phyloP scores from a whole-genome alignment of 2,329 filamentous ascomycete genomes.

The Aspergillus sclerotialis region DNA sequence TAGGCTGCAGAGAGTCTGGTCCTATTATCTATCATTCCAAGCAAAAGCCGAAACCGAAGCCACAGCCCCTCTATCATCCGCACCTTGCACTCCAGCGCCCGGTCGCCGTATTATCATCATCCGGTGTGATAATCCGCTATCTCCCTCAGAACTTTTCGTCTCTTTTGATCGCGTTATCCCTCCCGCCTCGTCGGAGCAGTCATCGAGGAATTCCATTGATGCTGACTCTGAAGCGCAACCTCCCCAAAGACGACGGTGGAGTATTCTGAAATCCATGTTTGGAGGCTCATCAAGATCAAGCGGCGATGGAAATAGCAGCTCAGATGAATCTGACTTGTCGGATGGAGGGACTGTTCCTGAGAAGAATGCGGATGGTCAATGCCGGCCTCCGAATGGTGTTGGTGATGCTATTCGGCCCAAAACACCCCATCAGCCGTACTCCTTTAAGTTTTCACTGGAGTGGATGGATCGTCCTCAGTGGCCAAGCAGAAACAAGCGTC shows the following conservation, averaged over 20 bases:
- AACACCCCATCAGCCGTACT: slow-evolving; percentile 48
- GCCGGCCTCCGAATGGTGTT: slow-evolving; percentile 13
- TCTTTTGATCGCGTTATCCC: slow-evolving; percentile 57
- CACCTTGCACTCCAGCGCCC: slow-evolving; percentile 77
- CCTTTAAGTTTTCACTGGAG: slow-evolving; percentile 64
- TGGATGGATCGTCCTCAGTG: slow-evolving; percentile 50
- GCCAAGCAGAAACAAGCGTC: slow-evolving; percentile 45
- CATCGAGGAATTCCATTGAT: slow-evolving; percentile 28
- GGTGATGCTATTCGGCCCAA: slow-evolving; percentile 25
- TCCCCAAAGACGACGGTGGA: slow-evolving; percentile 42
- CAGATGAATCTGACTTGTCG: slow-evolving; percentile 28
- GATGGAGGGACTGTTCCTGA: slow-evolving; percentile 19
- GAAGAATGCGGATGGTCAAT: slow-evolving; percentile 21
- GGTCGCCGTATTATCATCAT: slow-evolving; percentile 84
- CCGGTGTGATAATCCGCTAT: slow-evolving; percentile 62
- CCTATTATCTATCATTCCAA: slow-evolving; percentile 70
- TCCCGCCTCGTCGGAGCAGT: slow-evolving; percentile 24
- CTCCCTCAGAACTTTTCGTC: slow-evolving; percentile 49
- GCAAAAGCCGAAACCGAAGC: slow-evolving; percentile 55
- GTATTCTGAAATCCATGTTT: slow-evolving; percentile 45
- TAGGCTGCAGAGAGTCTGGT: slow-evolving; percentile 67
- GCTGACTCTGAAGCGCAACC: slow-evolving; percentile 15
- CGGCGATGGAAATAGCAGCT: slow-evolving; percentile 35
- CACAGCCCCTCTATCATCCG: slow-evolving; percentile 60
- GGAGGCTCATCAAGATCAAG: slow-evolving; percentile 39